Evolutionary conservation across 345 rosid species (phyloP).

Genomic region (Draba incana): DNA sequence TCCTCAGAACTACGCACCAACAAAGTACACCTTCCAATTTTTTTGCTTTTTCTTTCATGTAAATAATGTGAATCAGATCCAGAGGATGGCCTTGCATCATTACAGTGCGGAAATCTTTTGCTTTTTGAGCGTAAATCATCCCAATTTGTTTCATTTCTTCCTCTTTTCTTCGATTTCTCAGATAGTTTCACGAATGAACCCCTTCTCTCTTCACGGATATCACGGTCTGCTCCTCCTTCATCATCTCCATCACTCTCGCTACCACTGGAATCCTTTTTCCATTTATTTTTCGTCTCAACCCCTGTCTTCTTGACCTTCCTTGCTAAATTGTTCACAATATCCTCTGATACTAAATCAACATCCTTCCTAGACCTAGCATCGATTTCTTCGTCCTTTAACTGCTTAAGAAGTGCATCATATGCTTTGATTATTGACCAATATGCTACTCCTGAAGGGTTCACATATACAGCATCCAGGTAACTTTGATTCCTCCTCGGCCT

Average conservation of each 20-base stretch:
- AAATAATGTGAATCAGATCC: constrained; percentile 49
- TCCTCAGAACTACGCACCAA: constrained; percentile 74
- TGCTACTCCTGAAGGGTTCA: constrained; percentile 86
- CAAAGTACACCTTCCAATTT: constrained; percentile 79
- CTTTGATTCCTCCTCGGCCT: constrained; percentile 88
- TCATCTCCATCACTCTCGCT: constrained; percentile 50
- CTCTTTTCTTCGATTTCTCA: constrained; percentile 53
- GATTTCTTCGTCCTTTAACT: constrained; percentile 57
- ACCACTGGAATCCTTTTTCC: constrained; percentile 46
- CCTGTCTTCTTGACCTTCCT: constrained; percentile 74
- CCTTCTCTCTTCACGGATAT: constrained; percentile 68
- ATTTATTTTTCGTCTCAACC: constrained; percentile 56
- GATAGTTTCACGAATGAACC: constrained; percentile 66
- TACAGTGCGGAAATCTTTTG: constrained; percentile 48
- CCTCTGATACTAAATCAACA: constrained; percentile 69
- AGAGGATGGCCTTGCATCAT: constrained; percentile 49
- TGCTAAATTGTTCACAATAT: constrained; percentile 65
- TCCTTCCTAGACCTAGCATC: constrained; percentile 48
- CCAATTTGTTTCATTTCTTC: constrained; percentile 43
- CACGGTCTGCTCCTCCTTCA: constrained; percentile 56
- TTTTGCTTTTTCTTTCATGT: constrained; percentile 74
- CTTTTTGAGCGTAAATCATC: constrained; percentile 45
- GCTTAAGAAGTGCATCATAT: constrained; percentile 85
- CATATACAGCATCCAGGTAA: constrained; percentile 90
- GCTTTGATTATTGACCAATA: constrained; percentile 98